phyloP scores from a whole-genome alignment of 2,329 filamentous ascomycete species.

The Pseudopyricularia javanii region DNA sequence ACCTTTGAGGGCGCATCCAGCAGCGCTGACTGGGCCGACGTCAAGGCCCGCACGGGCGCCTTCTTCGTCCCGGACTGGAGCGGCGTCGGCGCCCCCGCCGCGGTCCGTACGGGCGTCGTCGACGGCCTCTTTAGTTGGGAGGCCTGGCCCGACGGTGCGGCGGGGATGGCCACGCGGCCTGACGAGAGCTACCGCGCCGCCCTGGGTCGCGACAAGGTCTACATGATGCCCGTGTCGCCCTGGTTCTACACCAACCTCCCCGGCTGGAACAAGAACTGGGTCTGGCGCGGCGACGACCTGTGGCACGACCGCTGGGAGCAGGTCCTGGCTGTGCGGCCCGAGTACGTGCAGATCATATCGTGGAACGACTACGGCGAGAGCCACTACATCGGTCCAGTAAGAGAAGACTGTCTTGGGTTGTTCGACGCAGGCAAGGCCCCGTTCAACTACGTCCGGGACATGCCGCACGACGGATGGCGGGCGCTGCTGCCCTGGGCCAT shows the following conservation, averaged over 20 bases:
- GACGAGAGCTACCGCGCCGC: conserved; percentile 17
- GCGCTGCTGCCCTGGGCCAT: conserved; percentile 26
- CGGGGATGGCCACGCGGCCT: conserved; percentile 12
- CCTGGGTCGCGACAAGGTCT: conserved; percentile 14
- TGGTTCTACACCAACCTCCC: conserved; percentile 38
- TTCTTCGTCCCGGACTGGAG: conserved; percentile 3
- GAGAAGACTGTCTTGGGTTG: conserved; percentile 11
- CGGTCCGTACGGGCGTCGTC: conserved; percentile 15
- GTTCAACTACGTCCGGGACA: conserved; percentile 12
- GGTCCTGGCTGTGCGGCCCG: conserved; percentile 28
- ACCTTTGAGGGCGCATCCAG: conserved; percentile 1
- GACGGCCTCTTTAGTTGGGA: conserved; percentile 2
- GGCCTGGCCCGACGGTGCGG: not conserved
- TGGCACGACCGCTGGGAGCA: conserved; percentile 46
- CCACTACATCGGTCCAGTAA: conserved; percentile 28
- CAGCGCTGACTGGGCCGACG: not conserved
- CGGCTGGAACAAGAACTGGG: conserved; percentile 36
- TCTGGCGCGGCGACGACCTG: conserved; percentile 45
- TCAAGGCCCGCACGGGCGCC: not conserved
- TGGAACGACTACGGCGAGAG: conserved; percentile 40
- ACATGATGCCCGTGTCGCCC: conserved; percentile 12
- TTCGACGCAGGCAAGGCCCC: conserved; percentile 22
- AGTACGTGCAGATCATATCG: conserved; percentile 34
- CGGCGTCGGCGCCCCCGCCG: conserved; percentile 23
- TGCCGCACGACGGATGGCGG: conserved; percentile 31